Evolutionary conservation across 768 basidiomycete genomes (phyloP).

Genomic region (Candolleomyces efflorescens): DNA sequence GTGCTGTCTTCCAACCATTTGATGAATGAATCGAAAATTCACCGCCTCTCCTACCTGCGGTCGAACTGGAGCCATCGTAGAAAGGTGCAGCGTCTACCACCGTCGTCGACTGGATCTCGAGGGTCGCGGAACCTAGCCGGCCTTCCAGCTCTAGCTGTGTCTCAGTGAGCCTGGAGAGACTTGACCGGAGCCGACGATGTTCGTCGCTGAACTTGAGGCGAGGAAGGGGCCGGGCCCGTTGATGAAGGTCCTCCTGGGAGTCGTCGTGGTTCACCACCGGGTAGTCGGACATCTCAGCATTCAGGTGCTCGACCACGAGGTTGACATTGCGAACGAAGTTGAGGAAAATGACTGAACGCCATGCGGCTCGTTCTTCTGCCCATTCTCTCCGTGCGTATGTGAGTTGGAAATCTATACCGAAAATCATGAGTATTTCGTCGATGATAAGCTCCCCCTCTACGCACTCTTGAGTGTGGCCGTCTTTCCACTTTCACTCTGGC

Average conservation of each 20-base stretch:
- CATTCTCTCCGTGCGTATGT: conserved; percentile 69
- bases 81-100: conserved; percentile 40
- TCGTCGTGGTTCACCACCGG: conserved; percentile 28
- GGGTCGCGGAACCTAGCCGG: conserved; percentile 53
- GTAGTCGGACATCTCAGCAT: conserved; percentile 50
- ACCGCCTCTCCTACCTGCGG: conserved; percentile 23
- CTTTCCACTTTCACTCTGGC: conserved; percentile 76
- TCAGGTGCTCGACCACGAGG: conserved; percentile 52
- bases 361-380: conserved; percentile 62
- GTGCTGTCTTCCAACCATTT: conserved; percentile 62
- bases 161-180: conserved; percentile 52
- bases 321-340: conserved; percentile 77
- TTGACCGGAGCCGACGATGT: conserved; percentile 54
- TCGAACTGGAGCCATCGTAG: conserved; percentile 16
- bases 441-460: background rate
- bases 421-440: conserved; percentile 9
- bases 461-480: conserved; percentile 77
- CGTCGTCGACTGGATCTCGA: conserved; percentile 41
- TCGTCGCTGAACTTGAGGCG: conserved; percentile 54
- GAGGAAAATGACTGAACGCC: conserved; percentile 74
- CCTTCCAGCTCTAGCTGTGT: conserved; percentile 59
- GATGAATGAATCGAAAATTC: conserved; percentile 61
- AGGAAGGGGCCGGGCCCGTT: conserved; percentile 34
- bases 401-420: conserved; percentile 60
- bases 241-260: conserved; percentile 35